Base-by-base conservation (phyloP, 192 early-diverging fungal genomes). In the Paraglomus occultum region DNA sequence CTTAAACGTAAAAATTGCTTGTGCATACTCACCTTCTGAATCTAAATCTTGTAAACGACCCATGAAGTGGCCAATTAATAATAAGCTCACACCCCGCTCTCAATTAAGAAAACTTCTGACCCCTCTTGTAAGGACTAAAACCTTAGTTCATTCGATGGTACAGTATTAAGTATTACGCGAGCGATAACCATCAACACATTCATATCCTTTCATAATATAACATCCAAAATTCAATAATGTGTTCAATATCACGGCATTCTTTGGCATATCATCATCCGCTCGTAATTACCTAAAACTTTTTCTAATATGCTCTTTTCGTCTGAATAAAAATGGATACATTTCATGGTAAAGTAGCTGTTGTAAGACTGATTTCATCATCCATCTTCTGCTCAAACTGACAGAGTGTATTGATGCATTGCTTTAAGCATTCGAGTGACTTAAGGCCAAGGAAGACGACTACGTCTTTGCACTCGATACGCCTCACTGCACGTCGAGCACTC, bases 351-450 rank as follows among this genome's bases (percentile, higher is more conserved):
- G 95, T 93, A 43, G 96, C 85, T 5, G 95, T 90, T 0, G 97
- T 96, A 44, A 99, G 77, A 53, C 90, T 88, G 46, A 99, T 96
- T 99, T 99, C 48, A 74, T 99, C 97, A 38, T 94, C 92, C 12
- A 76, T 77, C 72, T 95, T 92, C 20, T 83, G 72, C 1, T 93
- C 93, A 85, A 95, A 98, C 31, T 81, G 76, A 14, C 83, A 89
- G 38, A 98, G 67, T 0, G 90, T 88, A 55, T 90, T 83, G 62
- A 97, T 93, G 69, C 93, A 94, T 44, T 88, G 84, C 14, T 87
- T 83, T 49, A 99, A 72, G 50, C 90, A 87, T 8, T 77, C 77
- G 4, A 95, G 91, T 12, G 82, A 80, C 71, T 97, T 73, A 6
- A 91, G 82, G 6, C 92, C 84, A 49, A 99, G 68, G 67, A 97